Evolutionary conservation across 2,329 filamentous ascomycete genomes (phyloP).

Genomic region (Torrubiellomyces zombiae): DNA sequence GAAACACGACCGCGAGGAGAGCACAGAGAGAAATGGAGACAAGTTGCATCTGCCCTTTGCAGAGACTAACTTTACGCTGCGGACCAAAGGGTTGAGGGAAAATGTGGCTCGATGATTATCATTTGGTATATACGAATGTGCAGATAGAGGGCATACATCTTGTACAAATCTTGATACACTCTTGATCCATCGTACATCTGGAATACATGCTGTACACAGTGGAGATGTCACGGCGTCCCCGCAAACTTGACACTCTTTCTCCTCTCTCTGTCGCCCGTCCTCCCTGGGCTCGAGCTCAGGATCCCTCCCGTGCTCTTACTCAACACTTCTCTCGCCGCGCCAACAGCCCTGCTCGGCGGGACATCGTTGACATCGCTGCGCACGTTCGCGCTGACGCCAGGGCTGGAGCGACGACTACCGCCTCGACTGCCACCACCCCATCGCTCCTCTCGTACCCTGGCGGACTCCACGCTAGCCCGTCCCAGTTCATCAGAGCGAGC

Average conservation of each 20-base stretch:
- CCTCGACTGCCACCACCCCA: conserved; percentile 6
- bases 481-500: conserved; percentile 34
- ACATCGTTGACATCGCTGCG: conserved; percentile 36
- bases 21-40: conserved; percentile 7
- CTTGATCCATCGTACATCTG: too few relatives aligned
- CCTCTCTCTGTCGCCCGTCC: conserved; percentile 30
- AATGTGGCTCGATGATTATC: conserved; percentile 11
- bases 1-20: conserved; percentile 7
- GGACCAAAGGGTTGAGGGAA: conserved; percentile 40
- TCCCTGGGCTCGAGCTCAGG: conserved; percentile 33
- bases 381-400: conserved; percentile 9
- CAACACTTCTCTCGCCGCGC: conserved; percentile 38
- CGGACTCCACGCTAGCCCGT: conserved; percentile 26
- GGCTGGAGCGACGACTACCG: conserved; percentile 10
- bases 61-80: conserved; percentile 29
- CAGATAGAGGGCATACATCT: too few relatives aligned
- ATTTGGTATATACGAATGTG: not conserved
- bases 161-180: too few relatives aligned
- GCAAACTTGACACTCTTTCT: conserved; percentile 51
- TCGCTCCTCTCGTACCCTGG: conserved; percentile 11
- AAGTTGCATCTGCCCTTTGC: conserved; percentile 28
- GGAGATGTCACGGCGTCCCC: too few relatives aligned
- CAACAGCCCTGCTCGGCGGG: conserved; percentile 42
- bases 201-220: too few relatives aligned
- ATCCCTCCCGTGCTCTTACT: conserved; percentile 20